phyloP scores from a whole-genome alignment of 202 grass and related monocot genomes.

The Panicum hallii region DNA sequence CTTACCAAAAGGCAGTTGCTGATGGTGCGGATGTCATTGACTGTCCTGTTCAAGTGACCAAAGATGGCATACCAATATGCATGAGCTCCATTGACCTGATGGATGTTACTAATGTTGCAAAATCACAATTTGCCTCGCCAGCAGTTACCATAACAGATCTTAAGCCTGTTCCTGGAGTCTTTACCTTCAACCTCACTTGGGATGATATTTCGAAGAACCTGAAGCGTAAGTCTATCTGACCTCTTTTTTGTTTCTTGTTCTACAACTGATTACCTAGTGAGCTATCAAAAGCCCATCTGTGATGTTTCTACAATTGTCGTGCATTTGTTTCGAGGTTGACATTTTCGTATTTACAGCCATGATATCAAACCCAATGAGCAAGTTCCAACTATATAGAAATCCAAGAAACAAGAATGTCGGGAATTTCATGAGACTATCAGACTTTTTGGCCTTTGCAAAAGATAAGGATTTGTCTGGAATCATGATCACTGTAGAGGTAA shows the following conservation, averaged over 20 bases:
- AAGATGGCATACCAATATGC: conserved; percentile 78
- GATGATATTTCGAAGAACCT: conserved; percentile 66
- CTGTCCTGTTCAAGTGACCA: conserved; percentile 90
- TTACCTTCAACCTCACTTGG: conserved; percentile 93
- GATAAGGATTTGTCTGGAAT: conserved; percentile 67
- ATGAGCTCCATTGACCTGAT: conserved; percentile 78
- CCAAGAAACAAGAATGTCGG: conserved; percentile 68
- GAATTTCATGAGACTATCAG: conserved; percentile 74
- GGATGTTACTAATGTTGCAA: conserved; percentile 52
- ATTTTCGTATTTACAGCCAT: conserved; percentile 53
- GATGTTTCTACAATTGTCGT: conserved; percentile 1
- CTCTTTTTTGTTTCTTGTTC: not conserved
- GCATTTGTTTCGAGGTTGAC: conserved; percentile 32
- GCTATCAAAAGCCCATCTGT: not conserved
- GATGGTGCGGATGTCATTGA: conserved; percentile 94
- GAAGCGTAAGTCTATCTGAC: conserved; percentile 54
- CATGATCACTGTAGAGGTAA: conserved; percentile 87
- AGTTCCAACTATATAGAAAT: conserved; percentile 36
- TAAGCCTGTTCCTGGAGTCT: conserved; percentile 56
- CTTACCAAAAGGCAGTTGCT: conserved; percentile 72
- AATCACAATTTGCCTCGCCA: conserved; percentile 59
- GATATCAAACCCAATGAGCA: conserved; percentile 58
- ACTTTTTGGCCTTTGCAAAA: conserved; percentile 78
- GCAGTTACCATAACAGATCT: conserved; percentile 47
- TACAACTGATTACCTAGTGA: conserved; percentile 16